Conservation (phyloP, 805 yeast species). For the Barnettozyma populi region DNA sequence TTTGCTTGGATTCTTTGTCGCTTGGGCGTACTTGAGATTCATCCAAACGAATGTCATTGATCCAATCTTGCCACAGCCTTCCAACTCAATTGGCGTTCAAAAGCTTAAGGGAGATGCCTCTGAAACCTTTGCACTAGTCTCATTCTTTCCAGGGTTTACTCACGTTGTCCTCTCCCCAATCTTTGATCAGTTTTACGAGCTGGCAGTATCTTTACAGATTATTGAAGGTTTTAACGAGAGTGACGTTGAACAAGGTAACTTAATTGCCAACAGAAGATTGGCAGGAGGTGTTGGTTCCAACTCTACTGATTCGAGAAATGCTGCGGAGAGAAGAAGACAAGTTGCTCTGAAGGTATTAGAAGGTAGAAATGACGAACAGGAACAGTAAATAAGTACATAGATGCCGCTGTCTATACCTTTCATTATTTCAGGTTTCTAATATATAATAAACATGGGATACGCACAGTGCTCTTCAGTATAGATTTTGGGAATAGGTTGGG, state of each 20-base stretch:
- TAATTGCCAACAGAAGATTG: constrained; percentile 60
- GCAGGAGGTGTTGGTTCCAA: constrained; percentile 11
- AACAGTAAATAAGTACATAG: not conserved
- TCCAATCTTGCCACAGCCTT: constrained; percentile 45
- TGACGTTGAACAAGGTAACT: constrained; percentile 67
- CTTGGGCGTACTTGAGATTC: constrained; percentile 79
- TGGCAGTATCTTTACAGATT: constrained; percentile 39
- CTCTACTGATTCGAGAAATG: constrained; percentile 37
- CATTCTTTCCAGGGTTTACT: constrained; percentile 70
- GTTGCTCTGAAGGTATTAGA: constrained; percentile 71
- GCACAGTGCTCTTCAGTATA: no score
- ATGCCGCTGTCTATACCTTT: no score
- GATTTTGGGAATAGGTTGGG: no score
- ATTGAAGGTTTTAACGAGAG: constrained; percentile 61
- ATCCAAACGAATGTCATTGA: constrained; percentile 54
- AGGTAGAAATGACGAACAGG: constrained; percentile 42
- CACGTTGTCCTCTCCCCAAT: constrained; percentile 48
- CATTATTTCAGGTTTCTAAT: not conserved
- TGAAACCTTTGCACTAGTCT: constrained; percentile 77
- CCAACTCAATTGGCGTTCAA: constrained; percentile 24
- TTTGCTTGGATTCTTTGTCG: constrained; percentile 51
- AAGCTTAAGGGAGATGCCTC: constrained; percentile 77
- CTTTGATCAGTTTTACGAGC: constrained; percentile 38
- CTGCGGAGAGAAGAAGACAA: constrained; percentile 73
- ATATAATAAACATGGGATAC: no score